Percentiles rank a stretch among this genome's conserved stretches.
phyloP scores from a whole-genome alignment of 75 land plant genomes.

The Pinus tabuliformis region DNA sequence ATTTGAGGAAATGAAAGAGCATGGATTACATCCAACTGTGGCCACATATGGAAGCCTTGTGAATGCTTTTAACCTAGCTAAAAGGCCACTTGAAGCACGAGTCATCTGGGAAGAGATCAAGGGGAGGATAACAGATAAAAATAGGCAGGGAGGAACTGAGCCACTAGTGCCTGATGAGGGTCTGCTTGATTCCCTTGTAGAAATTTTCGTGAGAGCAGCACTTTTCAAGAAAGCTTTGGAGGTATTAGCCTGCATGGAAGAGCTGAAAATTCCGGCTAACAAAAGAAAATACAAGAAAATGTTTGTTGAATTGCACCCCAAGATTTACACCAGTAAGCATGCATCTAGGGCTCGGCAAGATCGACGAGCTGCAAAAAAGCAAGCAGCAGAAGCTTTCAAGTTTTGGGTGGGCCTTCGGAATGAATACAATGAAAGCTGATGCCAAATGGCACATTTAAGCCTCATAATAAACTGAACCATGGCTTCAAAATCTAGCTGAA shows the following conservation, averaged over 20 bases:
- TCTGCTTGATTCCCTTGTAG: slow-evolving; percentile 75
- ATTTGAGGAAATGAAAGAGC: slow-evolving; percentile 69
- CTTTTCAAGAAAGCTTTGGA: slow-evolving; percentile 87
- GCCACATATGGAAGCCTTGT: slow-evolving; percentile 85
- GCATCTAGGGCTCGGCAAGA: slow-evolving; percentile 74
- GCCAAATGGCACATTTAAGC: slow-evolving; percentile 38
- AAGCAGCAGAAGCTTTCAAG: slow-evolving; percentile 95
- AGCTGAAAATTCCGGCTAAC: slow-evolving; percentile 70
- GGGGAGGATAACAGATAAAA: slow-evolving; percentile 41
- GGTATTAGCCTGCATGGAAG: slow-evolving; percentile 96
- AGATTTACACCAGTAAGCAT: slow-evolving; percentile 87
- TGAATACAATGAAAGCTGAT: slow-evolving; percentile 78
- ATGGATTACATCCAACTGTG: slow-evolving; percentile 66
- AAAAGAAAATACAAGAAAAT: slow-evolving; percentile 81
- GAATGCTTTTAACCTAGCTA: slow-evolving; percentile 59
- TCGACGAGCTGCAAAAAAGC: slow-evolving; percentile 53
- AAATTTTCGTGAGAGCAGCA: slow-evolving; percentile 85
- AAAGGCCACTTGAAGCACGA: slow-evolving; percentile 75
- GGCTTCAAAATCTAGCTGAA: neutral
- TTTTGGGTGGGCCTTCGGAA: slow-evolving; percentile 97
- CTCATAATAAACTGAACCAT: neutral
- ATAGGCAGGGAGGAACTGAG: slow-evolving; percentile 16
- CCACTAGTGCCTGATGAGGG: slow-evolving; percentile 75
- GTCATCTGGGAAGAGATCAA: slow-evolving; percentile 91
- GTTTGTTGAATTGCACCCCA: slow-evolving; percentile 84